Evolutionary conservation across 495 filamentous ascomycete genomes (phyloP).

Genomic region (Extremus antarcticus): DNA sequence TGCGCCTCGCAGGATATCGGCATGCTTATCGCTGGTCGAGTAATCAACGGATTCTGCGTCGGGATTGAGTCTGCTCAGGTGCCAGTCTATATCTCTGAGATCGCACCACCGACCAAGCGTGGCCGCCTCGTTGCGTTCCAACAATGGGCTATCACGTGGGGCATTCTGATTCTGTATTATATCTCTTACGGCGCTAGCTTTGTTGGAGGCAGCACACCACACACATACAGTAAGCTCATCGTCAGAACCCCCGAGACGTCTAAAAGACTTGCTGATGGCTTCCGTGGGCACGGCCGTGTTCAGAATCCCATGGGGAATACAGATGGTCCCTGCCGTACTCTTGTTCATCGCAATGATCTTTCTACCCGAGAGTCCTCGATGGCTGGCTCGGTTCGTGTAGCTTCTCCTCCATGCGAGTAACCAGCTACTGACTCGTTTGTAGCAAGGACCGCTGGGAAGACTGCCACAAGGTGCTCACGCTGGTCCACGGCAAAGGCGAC

Average conservation of each 20-base stretch:
- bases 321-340: constrained; percentile 56
- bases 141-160: constrained; percentile 66
- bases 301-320: constrained; percentile 62
- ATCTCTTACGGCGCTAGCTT: constrained; percentile 51
- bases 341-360: constrained; percentile 41
- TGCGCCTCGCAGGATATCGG: constrained; percentile 62
- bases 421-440: constrained; percentile 28
- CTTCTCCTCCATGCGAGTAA: neutral
- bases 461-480: constrained; percentile 47
- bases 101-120: constrained; percentile 57
- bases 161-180: constrained; percentile 72
- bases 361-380: constrained; percentile 67
- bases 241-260: constrained; percentile 68
- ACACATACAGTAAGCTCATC: constrained; percentile 29
- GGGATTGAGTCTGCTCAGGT: constrained; percentile 73
- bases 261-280: too few species aligned
- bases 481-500: constrained; percentile 62
- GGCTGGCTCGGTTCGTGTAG: constrained; percentile 36
- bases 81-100: constrained; percentile 67
- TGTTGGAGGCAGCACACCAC: constrained; percentile 28
- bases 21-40: constrained; percentile 62
- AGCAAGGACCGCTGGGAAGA: constrained; percentile 69
- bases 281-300: constrained; percentile 48
- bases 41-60: constrained; percentile 67
- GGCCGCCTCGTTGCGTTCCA: constrained; percentile 62